phyloP scores from a whole-genome alignment of 495 filamentous ascomycete species.

The Hyaloscypha hepaticicola region DNA sequence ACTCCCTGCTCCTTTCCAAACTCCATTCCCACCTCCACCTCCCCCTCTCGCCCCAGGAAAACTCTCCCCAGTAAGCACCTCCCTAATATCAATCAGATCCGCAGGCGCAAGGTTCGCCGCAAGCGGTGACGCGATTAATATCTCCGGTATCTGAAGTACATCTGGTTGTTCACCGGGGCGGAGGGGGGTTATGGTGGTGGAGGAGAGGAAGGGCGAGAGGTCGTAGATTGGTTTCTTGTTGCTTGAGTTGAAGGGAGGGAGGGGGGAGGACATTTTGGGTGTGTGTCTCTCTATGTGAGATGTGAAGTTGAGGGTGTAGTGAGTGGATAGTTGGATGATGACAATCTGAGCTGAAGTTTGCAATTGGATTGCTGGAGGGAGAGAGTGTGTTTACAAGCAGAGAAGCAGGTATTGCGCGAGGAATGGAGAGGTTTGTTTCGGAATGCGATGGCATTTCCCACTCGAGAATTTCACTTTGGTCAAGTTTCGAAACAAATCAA shows the following conservation, averaged over 20 bases:
- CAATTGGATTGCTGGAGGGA: neutral
- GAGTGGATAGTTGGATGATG: neutral
- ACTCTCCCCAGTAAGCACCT: conserved; percentile 6
- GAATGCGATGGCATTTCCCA: neutral
- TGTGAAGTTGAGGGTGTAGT: neutral
- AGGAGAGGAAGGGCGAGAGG: conserved; percentile 19
- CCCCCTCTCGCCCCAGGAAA: neutral
- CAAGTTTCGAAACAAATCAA: no score
- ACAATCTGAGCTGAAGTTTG: neutral
- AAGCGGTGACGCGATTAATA: conserved; percentile 16
- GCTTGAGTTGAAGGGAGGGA: neutral
- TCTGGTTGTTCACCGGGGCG: neutral
- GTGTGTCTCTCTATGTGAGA: no score
- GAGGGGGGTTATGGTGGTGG: conserved; percentile 4
- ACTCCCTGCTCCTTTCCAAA: no score
- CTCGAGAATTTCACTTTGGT: neutral
- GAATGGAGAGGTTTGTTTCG: neutral
- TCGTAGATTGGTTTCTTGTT: neutral
- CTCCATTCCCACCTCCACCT: no score
- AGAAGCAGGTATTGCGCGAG: neutral
- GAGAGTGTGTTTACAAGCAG: neutral
- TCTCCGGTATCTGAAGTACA: conserved; percentile 15
- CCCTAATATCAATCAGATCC: conserved; percentile 1
- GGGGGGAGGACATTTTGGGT: neutral
- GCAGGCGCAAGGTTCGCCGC: conserved; percentile 13